Evolutionary conservation across 2,329 filamentous ascomycete genomes (phyloP), one percentile per base, ranked within the genome.

Genomic region (Cladosporium colombiae): DNA sequence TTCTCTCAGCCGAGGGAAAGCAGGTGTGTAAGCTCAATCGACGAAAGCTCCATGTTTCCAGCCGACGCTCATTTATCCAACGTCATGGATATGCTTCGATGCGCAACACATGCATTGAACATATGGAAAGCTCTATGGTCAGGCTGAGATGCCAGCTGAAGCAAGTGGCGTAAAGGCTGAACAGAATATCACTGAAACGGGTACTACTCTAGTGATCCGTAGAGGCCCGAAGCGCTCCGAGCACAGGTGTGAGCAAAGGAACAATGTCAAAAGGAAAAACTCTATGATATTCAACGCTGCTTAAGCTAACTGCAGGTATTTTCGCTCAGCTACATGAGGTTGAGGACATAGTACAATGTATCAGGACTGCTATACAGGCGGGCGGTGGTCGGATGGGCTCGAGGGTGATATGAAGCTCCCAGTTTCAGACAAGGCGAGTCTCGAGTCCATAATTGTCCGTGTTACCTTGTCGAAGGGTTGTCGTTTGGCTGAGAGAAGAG

Each of bases 311-410:
- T 35, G 31, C 25, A 62, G 46, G 25, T 46, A 25, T 62, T 62
- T 62, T 56, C 61, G 61, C 61, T 63, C 50, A 63, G 50, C 44
- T 52, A 23, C 3, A 50, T 62, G 25, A 23, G 33, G 23, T 55
- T 63, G 61, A 55, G 61, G 31, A 65, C 53, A 73, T 75, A 71
- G 72, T 75, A 74, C 73, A 75, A 65, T 74, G 68, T 75, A 73
- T 75, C 66, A 67, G 73, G 72, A 70, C 67, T 74, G 74, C 74
- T 75, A 73, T 75, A 75, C 74, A 74, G 73, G 71, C 71, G 73
- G 70, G 63, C 27, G 56, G 40, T 65, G 25, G 40, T 58, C 40
- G 31, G 46, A 14, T 59, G 23, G 59, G 59, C 50, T 62, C 59
- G 59, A 62, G 59, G 23, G 21, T 50, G 23, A 13, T 21, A 56